These are phyloP conservation scores for Mycena belliarum DNA, from an alignment of 768 basidiomycete species.

Conservation along the genomic window DNA sequence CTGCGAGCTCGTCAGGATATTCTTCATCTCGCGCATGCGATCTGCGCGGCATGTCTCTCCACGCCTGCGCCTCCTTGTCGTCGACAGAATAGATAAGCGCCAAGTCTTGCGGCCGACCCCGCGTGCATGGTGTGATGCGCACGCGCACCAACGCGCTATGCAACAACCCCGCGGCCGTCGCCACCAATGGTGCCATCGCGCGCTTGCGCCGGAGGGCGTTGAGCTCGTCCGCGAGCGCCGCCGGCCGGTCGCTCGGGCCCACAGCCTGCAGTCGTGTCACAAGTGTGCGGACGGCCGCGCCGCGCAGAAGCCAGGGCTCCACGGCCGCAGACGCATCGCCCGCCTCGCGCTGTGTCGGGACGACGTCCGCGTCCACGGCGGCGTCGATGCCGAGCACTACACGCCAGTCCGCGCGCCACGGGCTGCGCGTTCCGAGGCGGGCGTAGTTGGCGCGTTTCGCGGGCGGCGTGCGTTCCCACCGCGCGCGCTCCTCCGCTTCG, in stretches of 20 bases:
- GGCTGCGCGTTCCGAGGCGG: slow-evolving; percentile 63
- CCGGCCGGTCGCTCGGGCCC: slow-evolving; percentile 38
- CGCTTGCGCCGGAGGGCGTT: slow-evolving; percentile 63
- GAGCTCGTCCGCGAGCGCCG: slow-evolving; percentile 52
- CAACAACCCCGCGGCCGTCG: slow-evolving; percentile 42
- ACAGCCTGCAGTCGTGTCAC: slow-evolving; percentile 35
- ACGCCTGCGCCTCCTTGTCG: slow-evolving; percentile 52
- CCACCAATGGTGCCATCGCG: slow-evolving; percentile 40
- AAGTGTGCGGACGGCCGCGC: slow-evolving; percentile 48
- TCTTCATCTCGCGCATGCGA: slow-evolving; percentile 6
- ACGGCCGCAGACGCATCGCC: slow-evolving; percentile 22
- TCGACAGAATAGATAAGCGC: slow-evolving; percentile 69
- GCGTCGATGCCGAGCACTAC: slow-evolving; percentile 56
- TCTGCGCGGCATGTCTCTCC: slow-evolving; percentile 38
- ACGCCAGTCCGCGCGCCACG: slow-evolving; percentile 80
- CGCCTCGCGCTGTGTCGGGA: slow-evolving; percentile 61
- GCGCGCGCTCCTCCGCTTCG: slow-evolving; percentile 53
- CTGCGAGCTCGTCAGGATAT: slow-evolving; percentile 32
- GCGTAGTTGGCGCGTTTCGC: slow-evolving; percentile 81
- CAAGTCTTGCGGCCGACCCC: slow-evolving; percentile 76
- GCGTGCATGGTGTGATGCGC: slow-evolving; percentile 54
- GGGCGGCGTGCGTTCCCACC: slow-evolving; percentile 82
- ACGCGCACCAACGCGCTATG: slow-evolving; percentile 70
- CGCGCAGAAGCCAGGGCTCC: slow-evolving; percentile 72
- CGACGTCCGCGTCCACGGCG: slow-evolving; percentile 29